These are phyloP conservation scores for Globisporangium irregulare DNA, from an alignment of 352 stramenopile species.

Conservation along the genomic window DNA sequence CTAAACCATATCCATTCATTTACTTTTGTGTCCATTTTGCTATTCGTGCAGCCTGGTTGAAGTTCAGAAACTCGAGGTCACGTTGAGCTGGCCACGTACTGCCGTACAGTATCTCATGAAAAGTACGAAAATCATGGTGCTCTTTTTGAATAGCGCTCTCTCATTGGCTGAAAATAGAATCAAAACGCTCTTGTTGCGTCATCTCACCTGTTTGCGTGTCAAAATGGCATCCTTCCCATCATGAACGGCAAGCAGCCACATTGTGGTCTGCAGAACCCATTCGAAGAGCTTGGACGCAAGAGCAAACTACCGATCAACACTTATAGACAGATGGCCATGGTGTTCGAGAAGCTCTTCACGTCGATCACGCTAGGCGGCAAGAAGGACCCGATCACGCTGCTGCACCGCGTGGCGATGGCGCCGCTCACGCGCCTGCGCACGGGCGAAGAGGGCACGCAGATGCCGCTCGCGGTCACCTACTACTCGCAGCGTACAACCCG, in stretches of 20 bases:
- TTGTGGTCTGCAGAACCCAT: neutral
- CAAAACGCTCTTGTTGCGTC: neutral
- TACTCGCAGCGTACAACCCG: conserved; percentile 54
- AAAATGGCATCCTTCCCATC: neutral
- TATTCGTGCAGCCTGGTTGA: no score
- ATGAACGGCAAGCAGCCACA: neutral
- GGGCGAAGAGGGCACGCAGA: conserved; percentile 39
- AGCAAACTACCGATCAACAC: neutral
- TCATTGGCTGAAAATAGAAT: neutral
- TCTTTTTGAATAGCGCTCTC: neutral
- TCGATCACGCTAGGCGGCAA: conserved; percentile 55
- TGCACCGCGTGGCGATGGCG: conserved; percentile 69
- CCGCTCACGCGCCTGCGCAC: conserved; percentile 50
- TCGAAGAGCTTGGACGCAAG: neutral
- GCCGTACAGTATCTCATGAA: neutral
- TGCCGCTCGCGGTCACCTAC: conserved; percentile 44
- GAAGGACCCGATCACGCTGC: conserved; percentile 42
- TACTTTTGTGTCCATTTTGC: no score
- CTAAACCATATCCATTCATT: no score
- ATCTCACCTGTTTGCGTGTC: neutral
- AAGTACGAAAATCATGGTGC: neutral
- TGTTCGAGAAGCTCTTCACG: conserved; percentile 53
- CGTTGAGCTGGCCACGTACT: neutral
- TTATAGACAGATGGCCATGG: neutral
- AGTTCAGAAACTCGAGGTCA: no score